These are phyloP conservation scores for Penicillium rolfsii DNA, from an alignment of 2,329 filamentous ascomycete genomes.

Conservation along the genomic window DNA sequence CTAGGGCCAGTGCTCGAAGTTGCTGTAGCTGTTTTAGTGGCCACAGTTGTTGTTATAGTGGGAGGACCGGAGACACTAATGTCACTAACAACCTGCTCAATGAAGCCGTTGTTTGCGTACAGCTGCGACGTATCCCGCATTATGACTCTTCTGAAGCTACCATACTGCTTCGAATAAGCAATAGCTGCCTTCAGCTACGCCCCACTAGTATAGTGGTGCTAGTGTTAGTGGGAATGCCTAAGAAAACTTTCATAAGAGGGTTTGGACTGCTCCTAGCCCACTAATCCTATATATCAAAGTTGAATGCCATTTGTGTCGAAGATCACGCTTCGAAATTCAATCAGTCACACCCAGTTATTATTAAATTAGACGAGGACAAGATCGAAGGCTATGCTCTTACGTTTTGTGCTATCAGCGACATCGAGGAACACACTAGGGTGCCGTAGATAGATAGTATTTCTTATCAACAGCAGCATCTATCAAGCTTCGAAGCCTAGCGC, in stretches of 20 bases:
- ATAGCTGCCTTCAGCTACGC: conserved; percentile 52
- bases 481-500: conserved; percentile 54
- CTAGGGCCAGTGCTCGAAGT: background rate
- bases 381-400: conserved; percentile 59
- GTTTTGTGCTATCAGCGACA: conserved; percentile 56
- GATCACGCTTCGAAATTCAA: conserved; percentile 51
- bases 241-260: conserved; percentile 59
- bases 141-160: conserved; percentile 66
- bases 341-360: conserved; percentile 65
- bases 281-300: conserved; percentile 63
- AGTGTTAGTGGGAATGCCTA: conserved; percentile 61
- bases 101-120: conserved; percentile 57
- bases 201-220: conserved; percentile 55
- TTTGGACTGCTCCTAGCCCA: conserved; percentile 63
- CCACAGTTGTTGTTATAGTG: conserved; percentile 12
- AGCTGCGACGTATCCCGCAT: conserved; percentile 66
- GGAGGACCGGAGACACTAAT: background rate
- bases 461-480: conserved; percentile 58
- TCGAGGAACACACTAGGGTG: conserved; percentile 69
- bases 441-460: conserved; percentile 61
- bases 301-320: conserved; percentile 56
- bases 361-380: conserved; percentile 66
- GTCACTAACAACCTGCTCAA: conserved; percentile 34
- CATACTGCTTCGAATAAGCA: conserved; percentile 54
- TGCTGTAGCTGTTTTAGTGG: background rate